Evolutionary conservation across 2,329 filamentous ascomycete genomes (phyloP), one percentile per base, ranked within the genome.

Genomic region (Talaromyces sp.): DNA sequence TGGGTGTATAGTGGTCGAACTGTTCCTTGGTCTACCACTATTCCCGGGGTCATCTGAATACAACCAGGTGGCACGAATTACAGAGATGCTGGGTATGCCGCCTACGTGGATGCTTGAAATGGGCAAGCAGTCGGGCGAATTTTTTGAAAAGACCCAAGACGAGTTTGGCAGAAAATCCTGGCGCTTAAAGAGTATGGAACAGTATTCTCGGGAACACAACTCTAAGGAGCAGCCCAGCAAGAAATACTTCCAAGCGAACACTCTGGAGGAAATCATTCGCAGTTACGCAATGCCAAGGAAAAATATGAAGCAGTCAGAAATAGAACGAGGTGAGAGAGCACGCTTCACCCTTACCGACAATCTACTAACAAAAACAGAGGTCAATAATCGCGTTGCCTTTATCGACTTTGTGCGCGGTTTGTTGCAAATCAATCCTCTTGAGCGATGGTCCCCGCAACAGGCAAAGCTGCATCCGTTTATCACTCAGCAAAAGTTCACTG

Each of bases 21-120:
- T 99, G 19, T 99, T 99, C 81, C 83, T 99, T 1, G 95, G 95
- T 52, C 81, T 99, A 55, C 95, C 95, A 0, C 78, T 99, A 2
- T 99, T 99, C 75, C 95, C 95, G 8, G 95, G 95, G 29, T 98
- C 93, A 0, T 99, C 95, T 2, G 95, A 99, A 75, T 99, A 99
- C 77, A 99, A 99, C 69, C 95, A 99, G 75, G 93, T 99, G 19
- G 93, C 93, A 29, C 85, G 95, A 58, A 99, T 99, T 65, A 93
- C 95, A 24, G 95, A 99, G 77, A 99, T 99, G 95, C 84, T 99
- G 9, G 95, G 95, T 11, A 88, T 96, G 66, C 93, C 95, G 1
- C 93, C 92, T 41, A 96, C 92, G 65, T 99, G 95, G 95, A 99
- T 99, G 95, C 84, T 99, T 60, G 95, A 99, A 73, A 96, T 96